Evolutionary conservation across 139 green algal species (phyloP).

Genomic region (Bryopsis sp.): DNA sequence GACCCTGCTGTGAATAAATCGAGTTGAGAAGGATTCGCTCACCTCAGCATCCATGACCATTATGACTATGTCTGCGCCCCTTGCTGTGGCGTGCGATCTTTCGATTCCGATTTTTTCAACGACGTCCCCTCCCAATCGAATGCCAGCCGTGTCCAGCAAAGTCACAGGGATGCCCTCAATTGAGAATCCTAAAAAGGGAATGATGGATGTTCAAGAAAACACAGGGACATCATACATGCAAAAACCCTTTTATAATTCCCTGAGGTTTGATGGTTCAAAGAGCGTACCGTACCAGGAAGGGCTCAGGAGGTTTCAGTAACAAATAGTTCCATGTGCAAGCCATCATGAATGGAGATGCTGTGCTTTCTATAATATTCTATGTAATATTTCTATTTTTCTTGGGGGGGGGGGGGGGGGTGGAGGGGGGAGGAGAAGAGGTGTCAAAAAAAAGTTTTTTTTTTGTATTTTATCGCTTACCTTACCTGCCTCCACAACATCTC

Average conservation of each 20-base stretch:
- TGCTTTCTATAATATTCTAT: too few relatives aligned
- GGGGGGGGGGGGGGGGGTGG: too few relatives aligned
- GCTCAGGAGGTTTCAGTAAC: too few relatives aligned
- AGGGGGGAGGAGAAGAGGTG: background rate
- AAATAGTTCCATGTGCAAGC: too few relatives aligned
- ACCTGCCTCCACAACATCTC: slow-evolving; percentile 88
- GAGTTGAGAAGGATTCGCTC: too few relatives aligned
- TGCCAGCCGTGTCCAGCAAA: slow-evolving; percentile 91
- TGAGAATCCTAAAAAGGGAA: slow-evolving; percentile 27
- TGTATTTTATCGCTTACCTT: too few relatives aligned
- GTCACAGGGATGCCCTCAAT: slow-evolving; percentile 77
- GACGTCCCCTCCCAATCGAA: slow-evolving; percentile 58
- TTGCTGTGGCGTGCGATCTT: slow-evolving; percentile 27
- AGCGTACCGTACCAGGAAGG: too few relatives aligned
- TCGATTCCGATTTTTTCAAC: slow-evolving; percentile 83
- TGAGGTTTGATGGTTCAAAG: too few relatives aligned
- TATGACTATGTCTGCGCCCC: slow-evolving; percentile 70
- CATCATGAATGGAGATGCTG: too few relatives aligned
- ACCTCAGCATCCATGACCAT: slow-evolving; percentile 72
- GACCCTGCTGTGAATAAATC: too few relatives aligned
- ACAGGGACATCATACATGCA: slow-evolving; percentile 8
- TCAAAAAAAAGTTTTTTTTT: background rate
- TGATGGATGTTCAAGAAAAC: background rate
- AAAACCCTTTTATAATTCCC: too few relatives aligned
- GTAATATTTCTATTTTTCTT: too few relatives aligned